Evolutionary conservation across 1,284 basidiomycete species (phyloP).

Genomic region (Malassezia equina): DNA sequence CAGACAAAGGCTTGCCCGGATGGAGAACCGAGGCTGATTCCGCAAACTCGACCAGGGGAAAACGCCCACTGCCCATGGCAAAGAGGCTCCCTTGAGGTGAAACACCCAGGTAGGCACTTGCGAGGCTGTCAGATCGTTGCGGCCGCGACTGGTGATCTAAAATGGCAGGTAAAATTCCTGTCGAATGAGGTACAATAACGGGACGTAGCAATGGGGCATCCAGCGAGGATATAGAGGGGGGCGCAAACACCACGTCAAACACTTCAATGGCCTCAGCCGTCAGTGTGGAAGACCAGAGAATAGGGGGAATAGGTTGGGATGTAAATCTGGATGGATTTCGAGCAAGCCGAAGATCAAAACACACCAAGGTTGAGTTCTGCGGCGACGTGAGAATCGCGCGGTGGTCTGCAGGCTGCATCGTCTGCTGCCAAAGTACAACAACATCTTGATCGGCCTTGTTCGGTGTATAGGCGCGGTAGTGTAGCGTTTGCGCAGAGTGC

Average conservation of each 20-base stretch:
- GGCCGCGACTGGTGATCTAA: neutral
- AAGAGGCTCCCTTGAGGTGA: constrained; percentile 31
- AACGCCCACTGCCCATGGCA: constrained; percentile 31
- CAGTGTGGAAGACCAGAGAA: constrained; percentile 5
- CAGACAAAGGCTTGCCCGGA: neutral
- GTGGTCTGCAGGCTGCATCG: constrained; percentile 23
- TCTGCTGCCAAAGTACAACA: constrained; percentile 29
- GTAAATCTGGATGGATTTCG: neutral
- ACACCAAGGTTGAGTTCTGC: constrained; percentile 37
- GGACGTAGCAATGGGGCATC: constrained; percentile 12
- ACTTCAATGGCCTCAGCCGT: constrained; percentile 4
- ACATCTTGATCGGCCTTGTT: constrained; percentile 42
- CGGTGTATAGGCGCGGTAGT: constrained; percentile 41
- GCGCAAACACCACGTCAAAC: constrained; percentile 18
- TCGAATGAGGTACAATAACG: constrained; percentile 9
- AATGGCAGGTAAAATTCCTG: neutral
- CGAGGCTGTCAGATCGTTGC: neutral
- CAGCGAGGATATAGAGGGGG: neutral
- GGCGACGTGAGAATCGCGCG: constrained; percentile 36
- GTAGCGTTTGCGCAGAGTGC: constrained; percentile 34
- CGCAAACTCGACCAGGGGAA: constrained; percentile 33
- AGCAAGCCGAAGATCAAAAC: constrained; percentile 32
- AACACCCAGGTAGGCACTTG: constrained; percentile 26
- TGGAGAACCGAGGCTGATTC: constrained; percentile 8
- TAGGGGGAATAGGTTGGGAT: constrained; percentile 6